These are phyloP conservation scores for Phialophora verrucosa DNA, from an alignment of 2,329 filamentous ascomycete genomes.

Conservation along the genomic window DNA sequence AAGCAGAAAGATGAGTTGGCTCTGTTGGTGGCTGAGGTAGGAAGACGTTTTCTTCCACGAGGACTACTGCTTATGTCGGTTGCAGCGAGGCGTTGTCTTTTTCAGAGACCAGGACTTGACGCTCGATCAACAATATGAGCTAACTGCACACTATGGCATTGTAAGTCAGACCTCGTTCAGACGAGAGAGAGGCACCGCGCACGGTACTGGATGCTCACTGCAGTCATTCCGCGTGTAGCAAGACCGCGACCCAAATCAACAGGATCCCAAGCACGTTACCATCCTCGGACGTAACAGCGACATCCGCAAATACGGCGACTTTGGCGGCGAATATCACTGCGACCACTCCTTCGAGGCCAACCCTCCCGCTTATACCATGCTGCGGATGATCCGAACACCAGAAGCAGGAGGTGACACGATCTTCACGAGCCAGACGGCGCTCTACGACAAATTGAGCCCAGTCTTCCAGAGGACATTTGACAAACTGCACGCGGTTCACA, in stretches of 20 bases:
- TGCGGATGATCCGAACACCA: constrained; percentile 37
- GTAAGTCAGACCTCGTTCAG: constrained; percentile 1
- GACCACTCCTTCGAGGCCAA: constrained; percentile 41
- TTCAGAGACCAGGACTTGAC: constrained; percentile 37
- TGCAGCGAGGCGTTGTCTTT: constrained; percentile 37
- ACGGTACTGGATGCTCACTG: background rate
- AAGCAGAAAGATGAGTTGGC: constrained; percentile 59
- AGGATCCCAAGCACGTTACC: constrained; percentile 39
- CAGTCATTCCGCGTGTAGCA: constrained; percentile 16
- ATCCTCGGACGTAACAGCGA: constrained; percentile 39
- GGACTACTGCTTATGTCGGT: constrained; percentile 47
- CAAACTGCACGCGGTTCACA: constrained; percentile 37
- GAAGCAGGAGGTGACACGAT: constrained; percentile 39
- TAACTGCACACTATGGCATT: constrained; percentile 35
- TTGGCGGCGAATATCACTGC: constrained; percentile 36
- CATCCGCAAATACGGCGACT: constrained; percentile 34
- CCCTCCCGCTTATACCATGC: constrained; percentile 39
- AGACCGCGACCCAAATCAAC: constrained; percentile 40
- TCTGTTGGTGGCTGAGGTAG: constrained; percentile 71
- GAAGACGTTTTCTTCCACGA: constrained; percentile 44
- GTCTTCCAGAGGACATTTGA: constrained; percentile 38
- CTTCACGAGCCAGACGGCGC: constrained; percentile 39
- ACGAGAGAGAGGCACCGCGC: too few species aligned
- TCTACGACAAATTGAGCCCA: constrained; percentile 41
- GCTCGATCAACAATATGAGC: constrained; percentile 34